Conservation (phyloP, 768 basidiomycete genomes). For the Lactifluus rugatus region DNA sequence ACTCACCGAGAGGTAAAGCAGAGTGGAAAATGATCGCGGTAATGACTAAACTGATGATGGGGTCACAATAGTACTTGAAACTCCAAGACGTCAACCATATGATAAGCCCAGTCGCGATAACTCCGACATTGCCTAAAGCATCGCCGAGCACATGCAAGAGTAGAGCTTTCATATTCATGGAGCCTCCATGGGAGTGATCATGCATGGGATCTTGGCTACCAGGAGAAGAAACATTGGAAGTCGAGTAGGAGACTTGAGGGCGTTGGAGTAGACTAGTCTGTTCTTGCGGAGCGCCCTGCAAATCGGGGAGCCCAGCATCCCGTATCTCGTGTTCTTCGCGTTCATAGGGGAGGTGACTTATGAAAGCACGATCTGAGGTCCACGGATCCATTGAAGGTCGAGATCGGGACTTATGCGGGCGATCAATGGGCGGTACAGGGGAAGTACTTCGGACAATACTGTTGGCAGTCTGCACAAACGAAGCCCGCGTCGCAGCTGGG, state of each 20-base stretch:
- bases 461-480: constrained; percentile 73
- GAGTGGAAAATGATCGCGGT: constrained; percentile 95
- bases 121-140: constrained; percentile 95
- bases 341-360: constrained; percentile 4
- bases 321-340: background rate
- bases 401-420: constrained; percentile 20
- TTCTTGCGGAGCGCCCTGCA: constrained; percentile 20
- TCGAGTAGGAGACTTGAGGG: constrained; percentile 5
- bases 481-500: constrained; percentile 60
- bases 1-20: constrained; percentile 77
- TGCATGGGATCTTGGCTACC: constrained; percentile 23
- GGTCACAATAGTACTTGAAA: constrained; percentile 90
- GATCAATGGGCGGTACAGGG: constrained; percentile 25
- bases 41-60: constrained; percentile 86
- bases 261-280: constrained; percentile 33
- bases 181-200: constrained; percentile 44
- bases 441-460: constrained; percentile 58
- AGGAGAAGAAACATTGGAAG: background rate
- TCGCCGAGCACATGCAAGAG: constrained; percentile 93
- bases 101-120: constrained; percentile 88
- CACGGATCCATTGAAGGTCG: constrained; percentile 19
- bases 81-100: constrained; percentile 84
- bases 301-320: background rate
- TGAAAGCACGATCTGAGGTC: constrained; percentile 1
- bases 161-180: constrained; percentile 98